Conservation (phyloP, 78 protist species). For the Andalucia godoyi region DNA sequence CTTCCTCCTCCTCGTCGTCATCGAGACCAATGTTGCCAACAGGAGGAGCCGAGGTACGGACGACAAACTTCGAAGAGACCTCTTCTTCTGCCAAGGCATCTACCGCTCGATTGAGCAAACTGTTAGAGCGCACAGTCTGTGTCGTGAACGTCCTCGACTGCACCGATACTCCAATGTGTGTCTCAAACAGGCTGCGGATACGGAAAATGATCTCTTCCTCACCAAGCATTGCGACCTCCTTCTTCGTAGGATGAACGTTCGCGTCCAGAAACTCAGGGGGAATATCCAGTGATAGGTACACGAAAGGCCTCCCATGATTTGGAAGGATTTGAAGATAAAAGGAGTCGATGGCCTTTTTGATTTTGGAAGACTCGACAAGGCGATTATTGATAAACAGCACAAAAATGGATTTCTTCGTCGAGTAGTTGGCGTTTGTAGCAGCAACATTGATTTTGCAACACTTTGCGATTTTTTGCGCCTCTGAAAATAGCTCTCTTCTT, state of each 20-base stretch:
- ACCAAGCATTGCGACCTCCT: slow-evolving; percentile 50
- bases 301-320: slow-evolving; percentile 58
- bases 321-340: slow-evolving; percentile 62
- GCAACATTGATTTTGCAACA: slow-evolving; percentile 14
- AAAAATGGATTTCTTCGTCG: slow-evolving; percentile 22
- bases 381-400: slow-evolving; percentile 84
- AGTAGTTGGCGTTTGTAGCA: slow-evolving; percentile 57
- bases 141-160: background rate
- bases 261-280: slow-evolving; percentile 78
- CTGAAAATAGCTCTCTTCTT: too few species aligned
- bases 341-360: slow-evolving; percentile 43
- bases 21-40: background rate
- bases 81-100: background rate
- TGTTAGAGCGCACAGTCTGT: background rate
- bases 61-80: background rate
- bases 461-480: background rate
- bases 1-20: background rate
- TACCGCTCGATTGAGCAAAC: background rate
- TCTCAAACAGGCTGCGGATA: background rate
- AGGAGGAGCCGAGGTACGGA: background rate
- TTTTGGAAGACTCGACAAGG: slow-evolving; percentile 62
- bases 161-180: background rate
- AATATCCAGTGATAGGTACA: slow-evolving; percentile 50
- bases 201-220: slow-evolving; percentile 29
- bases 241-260: slow-evolving; percentile 97